phyloP scores from a whole-genome alignment of 306 rosid species.

The Betula pendula region DNA sequence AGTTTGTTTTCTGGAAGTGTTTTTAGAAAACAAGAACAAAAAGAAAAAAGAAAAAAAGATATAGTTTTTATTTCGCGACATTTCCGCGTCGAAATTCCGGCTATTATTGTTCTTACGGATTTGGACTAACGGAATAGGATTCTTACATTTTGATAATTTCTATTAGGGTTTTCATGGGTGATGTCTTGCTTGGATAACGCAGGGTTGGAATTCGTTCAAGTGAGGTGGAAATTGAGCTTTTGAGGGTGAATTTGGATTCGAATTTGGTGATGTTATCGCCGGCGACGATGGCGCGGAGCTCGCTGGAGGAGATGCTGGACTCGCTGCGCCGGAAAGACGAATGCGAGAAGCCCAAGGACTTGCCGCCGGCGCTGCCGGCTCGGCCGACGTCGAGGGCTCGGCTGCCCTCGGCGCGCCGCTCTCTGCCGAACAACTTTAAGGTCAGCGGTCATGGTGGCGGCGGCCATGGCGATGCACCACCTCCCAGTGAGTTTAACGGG shows the following conservation, averaged over 20 bases:
- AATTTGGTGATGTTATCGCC: constrained; percentile 67
- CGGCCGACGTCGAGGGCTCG: constrained; percentile 77
- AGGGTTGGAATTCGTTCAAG: neutral
- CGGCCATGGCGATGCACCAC: neutral
- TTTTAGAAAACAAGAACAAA: constrained; percentile 17
- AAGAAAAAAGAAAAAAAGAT: neutral
- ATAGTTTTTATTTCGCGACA: neutral
- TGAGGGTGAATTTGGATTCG: constrained; percentile 24
- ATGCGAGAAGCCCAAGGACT: constrained; percentile 72
- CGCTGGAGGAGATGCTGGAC: constrained; percentile 95
- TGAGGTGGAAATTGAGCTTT: constrained; percentile 33
- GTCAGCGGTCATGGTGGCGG: constrained; percentile 22
- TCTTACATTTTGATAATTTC: constrained; percentile 3
- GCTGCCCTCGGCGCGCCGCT: constrained; percentile 69
- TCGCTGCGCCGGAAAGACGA: constrained; percentile 79
- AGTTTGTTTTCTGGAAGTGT: constrained; percentile 30
- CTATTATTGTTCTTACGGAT: constrained; percentile 2
- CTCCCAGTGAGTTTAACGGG: constrained; percentile 26
- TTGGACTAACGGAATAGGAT: constrained; percentile 2
- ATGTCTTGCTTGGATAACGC: neutral
- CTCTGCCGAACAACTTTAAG: constrained; percentile 63
- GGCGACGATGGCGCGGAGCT: constrained; percentile 70
- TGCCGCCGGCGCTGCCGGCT: constrained; percentile 95
- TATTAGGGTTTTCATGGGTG: constrained; percentile 33
- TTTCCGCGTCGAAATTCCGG: neutral